These are phyloP conservation scores for Millerago galiae DNA, from an alignment of 805 yeast species.

Conservation along the genomic window DNA sequence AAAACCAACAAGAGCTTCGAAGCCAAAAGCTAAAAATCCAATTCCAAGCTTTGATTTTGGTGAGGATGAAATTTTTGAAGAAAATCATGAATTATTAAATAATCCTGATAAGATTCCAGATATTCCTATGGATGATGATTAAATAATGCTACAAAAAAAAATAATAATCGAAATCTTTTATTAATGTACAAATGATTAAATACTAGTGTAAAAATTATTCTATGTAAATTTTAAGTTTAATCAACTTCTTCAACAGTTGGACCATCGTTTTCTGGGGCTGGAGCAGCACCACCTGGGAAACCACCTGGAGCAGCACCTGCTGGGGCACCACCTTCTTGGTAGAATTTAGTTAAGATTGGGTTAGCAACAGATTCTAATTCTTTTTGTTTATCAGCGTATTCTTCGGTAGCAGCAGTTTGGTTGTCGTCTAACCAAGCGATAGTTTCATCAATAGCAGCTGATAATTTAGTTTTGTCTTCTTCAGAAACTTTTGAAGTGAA, in stretches of 20 bases:
- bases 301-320: slow-evolving; percentile 55
- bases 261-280: slow-evolving; percentile 40
- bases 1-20: too few species aligned
- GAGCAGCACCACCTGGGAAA: slow-evolving; percentile 50
- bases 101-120: slow-evolving; percentile 8
- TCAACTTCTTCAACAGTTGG: slow-evolving; percentile 84
- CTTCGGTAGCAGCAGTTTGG: slow-evolving; percentile 90
- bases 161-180: neutral
- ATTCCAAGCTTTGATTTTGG: neutral
- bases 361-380: slow-evolving; percentile 92
- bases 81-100: neutral
- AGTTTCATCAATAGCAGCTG: slow-evolving; percentile 78
- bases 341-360: slow-evolving; percentile 96
- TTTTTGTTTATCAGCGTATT: slow-evolving; percentile 88
- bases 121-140: slow-evolving; percentile 12
- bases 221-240: slow-evolving; percentile 27
- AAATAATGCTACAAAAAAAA: neutral
- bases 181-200: neutral
- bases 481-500: slow-evolving; percentile 77
- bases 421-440: slow-evolving; percentile 89
- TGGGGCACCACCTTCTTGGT: slow-evolving; percentile 90
- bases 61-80: neutral
- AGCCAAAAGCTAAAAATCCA: neutral
- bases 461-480: slow-evolving; percentile 59
- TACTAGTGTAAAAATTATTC: neutral